These are phyloP conservation scores for Diaporthe vaccinii DNA, from an alignment of 2,329 filamentous ascomycete species.

Conservation along the genomic window DNA sequence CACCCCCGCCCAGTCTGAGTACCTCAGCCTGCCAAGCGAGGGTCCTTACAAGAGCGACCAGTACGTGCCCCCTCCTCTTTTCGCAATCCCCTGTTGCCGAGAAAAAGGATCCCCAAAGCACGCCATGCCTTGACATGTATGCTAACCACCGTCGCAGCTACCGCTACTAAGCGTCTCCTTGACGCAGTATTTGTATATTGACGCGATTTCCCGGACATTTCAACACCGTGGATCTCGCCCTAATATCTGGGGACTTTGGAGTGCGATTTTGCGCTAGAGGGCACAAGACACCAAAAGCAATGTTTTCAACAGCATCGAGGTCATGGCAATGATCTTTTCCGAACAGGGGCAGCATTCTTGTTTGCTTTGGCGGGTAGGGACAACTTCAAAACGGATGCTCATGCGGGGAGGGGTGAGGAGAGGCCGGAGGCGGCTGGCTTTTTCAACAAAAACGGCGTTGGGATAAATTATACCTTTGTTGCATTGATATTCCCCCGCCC, in stretches of 20 bases:
- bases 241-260: conserved; percentile 24
- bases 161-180: conserved; percentile 71
- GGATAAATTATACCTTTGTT: conserved; percentile 41
- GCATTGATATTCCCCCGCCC: conserved; percentile 40
- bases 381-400: conserved; percentile 22
- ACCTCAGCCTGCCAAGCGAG: conserved; percentile 86
- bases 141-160: conserved; percentile 61
- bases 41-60: conserved; percentile 98
- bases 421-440: conserved; percentile 40
- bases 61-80: conserved; percentile 63
- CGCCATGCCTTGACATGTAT: not conserved
- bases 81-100: no score
- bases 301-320: conserved; percentile 50
- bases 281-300: conserved; percentile 40
- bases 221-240: conserved; percentile 37
- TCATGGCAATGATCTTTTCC: conserved; percentile 34
- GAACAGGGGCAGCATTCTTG: conserved; percentile 26
- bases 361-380: conserved; percentile 28
- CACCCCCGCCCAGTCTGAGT: conserved; percentile 89
- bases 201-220: conserved; percentile 31
- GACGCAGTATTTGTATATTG: conserved; percentile 43
- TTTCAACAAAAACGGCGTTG: conserved; percentile 44
- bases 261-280: conserved; percentile 30
- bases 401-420: conserved; percentile 2
- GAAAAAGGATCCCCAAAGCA: not conserved